phyloP scores from a whole-genome alignment of 2,329 filamentous ascomycete genomes.

The Alternaria metachromatica region DNA sequence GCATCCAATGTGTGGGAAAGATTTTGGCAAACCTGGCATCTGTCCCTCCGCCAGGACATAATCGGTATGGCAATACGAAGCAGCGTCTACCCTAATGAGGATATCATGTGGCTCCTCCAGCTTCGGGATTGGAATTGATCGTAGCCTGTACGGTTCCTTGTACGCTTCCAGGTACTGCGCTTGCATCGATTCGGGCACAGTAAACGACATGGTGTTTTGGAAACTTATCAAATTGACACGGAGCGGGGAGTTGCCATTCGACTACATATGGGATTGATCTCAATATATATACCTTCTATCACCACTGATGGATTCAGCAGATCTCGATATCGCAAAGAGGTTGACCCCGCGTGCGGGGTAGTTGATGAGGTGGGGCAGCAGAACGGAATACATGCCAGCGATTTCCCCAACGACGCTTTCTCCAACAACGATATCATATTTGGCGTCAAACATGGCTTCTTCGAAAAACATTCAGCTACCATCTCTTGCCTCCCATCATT shows the following conservation, averaged over 20 bases:
- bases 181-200: slow-evolving; percentile 44
- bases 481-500: not conserved
- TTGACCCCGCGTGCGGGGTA: slow-evolving; percentile 39
- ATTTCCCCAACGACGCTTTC: not conserved
- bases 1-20: slow-evolving; percentile 54
- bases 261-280: not conserved
- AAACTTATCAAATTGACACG: not conserved
- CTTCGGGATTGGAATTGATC: slow-evolving; percentile 45
- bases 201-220: slow-evolving; percentile 18
- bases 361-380: slow-evolving; percentile 27
- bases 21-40: slow-evolving; percentile 44
- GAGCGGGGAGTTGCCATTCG: not conserved
- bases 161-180: slow-evolving; percentile 53
- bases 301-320: not conserved
- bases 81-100: slow-evolving; percentile 55
- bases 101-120: slow-evolving; percentile 48
- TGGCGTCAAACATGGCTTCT: not conserved
- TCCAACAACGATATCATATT: not conserved
- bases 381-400: not conserved
- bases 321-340: not conserved
- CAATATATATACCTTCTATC: not conserved
- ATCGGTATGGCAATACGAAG: slow-evolving; percentile 58
- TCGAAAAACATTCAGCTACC: not conserved
- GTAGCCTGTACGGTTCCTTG: slow-evolving; percentile 51
- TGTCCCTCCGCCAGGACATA: slow-evolving; percentile 46